These are phyloP conservation scores for Juncus effusus DNA, from an alignment of 176 grass and related monocot genomes.

Conservation along the genomic window DNA sequence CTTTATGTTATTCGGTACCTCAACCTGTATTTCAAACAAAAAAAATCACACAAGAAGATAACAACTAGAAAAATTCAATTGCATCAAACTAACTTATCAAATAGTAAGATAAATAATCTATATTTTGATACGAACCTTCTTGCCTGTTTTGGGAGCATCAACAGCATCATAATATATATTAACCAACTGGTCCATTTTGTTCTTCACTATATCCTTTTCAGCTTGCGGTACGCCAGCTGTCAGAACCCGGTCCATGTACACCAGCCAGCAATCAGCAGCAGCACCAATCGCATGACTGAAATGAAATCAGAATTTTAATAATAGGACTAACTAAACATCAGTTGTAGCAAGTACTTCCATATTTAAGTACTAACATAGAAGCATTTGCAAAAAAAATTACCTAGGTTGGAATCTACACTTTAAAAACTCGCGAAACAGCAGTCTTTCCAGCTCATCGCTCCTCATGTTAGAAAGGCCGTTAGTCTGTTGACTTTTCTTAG, in stretches of 20 bases:
- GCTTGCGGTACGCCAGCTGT: conserved; percentile 33
- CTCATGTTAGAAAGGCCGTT: conserved; percentile 1
- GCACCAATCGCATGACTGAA: conserved; percentile 19
- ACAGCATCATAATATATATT: conserved; percentile 79
- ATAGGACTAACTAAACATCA: background rate
- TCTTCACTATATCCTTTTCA: conserved; percentile 7
- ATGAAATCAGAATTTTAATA: conserved; percentile 1
- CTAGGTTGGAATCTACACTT: conserved; percentile 37
- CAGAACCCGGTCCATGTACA: conserved; percentile 62
- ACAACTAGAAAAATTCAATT: conserved; percentile 3
- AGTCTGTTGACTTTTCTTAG: background rate
- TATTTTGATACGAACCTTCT: conserved; percentile 38
- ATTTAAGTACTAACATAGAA: background rate
- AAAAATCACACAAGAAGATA: background rate
- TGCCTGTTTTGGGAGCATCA: conserved; percentile 60
- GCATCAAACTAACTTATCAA: background rate
- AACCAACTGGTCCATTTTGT: conserved; percentile 46
- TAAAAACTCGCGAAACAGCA: conserved; percentile 34
- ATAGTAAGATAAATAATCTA: background rate
- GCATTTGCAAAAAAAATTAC: conserved; percentile 4
- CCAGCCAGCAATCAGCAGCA: conserved; percentile 57
- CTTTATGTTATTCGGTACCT: conserved; percentile 32
- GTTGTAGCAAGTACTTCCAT: background rate
- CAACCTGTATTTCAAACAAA: conserved; percentile 37
- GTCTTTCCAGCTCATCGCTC: conserved; percentile 17